Percentiles rank a stretch among this genome's conserved stretches.
Conservation (phyloP, 352 stramenopile genomes). For the Pythium biforme region DNA sequence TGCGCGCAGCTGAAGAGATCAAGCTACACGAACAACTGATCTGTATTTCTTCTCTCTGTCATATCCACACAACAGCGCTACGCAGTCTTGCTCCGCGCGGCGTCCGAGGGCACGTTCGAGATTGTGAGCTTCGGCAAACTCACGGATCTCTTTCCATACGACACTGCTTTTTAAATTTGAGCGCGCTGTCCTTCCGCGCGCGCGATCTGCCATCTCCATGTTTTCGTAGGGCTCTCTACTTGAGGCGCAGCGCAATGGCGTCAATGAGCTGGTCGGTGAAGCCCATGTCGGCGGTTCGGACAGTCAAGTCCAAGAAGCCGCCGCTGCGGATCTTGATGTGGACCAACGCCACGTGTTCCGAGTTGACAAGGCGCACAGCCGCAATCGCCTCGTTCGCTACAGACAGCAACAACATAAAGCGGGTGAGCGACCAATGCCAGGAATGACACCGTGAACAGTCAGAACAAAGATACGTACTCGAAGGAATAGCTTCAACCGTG, state of each 20-base stretch:
- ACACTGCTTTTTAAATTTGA: neutral
- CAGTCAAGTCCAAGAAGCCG: slow-evolving; percentile 82
- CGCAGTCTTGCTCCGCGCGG: neutral
- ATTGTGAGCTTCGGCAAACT: neutral
- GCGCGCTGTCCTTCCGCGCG: slow-evolving; percentile 20
- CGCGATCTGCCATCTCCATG: neutral
- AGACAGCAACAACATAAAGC: slow-evolving; percentile 7
- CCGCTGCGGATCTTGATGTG: slow-evolving; percentile 85
- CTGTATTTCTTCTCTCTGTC: slow-evolving; percentile 4
- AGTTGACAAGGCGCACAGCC: slow-evolving; percentile 71
- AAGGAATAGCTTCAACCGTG: slow-evolving; percentile 81
- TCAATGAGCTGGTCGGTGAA: slow-evolving; percentile 80
- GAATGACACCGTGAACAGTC: neutral
- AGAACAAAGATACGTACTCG: slow-evolving; percentile 54
- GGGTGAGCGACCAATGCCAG: neutral
- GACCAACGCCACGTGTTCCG: slow-evolving; percentile 81
- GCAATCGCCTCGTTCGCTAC: slow-evolving; percentile 89
- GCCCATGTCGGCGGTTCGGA: slow-evolving; percentile 79
- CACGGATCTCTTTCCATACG: slow-evolving; percentile 2
- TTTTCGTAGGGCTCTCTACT: slow-evolving; percentile 32
- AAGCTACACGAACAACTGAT: neutral
- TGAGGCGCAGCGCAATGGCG: slow-evolving; percentile 57
- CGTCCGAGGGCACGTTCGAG: neutral
- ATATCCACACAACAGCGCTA: slow-evolving; percentile 7
- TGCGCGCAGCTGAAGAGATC: neutral